These are phyloP conservation scores for Cytospora piceae DNA, from an alignment of 2,329 filamentous ascomycete genomes.

Conservation along the genomic window DNA sequence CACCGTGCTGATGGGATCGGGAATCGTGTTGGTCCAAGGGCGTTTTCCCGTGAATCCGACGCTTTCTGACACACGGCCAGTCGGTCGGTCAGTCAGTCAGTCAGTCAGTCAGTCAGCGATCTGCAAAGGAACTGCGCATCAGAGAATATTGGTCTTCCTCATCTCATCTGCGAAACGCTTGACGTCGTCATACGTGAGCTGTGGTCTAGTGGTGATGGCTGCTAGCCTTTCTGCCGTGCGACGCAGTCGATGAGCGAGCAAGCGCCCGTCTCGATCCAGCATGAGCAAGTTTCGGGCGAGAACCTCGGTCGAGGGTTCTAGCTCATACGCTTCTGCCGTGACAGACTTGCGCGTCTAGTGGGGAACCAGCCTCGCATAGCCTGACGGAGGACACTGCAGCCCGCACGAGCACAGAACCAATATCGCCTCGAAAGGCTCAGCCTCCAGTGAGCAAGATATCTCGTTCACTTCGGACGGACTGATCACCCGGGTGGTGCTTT, in stretches of 20 bases:
- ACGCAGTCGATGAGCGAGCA: conserved; percentile 2
- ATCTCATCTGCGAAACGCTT: neutral
- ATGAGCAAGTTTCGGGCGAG: neutral
- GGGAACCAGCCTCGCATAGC: neutral
- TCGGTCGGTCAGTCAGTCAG: neutral
- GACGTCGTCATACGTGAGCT: neutral
- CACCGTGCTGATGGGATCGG: neutral
- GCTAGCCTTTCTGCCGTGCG: neutral
- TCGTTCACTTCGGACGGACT: neutral
- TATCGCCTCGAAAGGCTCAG: neutral
- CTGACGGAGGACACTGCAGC: neutral
- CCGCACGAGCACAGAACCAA: neutral
- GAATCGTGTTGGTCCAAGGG: neutral
- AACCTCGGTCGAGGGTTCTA: neutral
- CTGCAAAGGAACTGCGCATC: neutral
- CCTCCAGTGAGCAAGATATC: neutral
- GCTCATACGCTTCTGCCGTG: neutral
- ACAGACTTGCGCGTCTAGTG: neutral
- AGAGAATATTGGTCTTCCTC: neutral
- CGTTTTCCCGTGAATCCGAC: neutral
- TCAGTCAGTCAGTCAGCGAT: neutral
- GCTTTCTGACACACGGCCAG: neutral
- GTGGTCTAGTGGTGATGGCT: neutral
- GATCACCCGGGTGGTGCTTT: neutral
- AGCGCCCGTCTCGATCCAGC: neutral